phyloP scores from a whole-genome alignment of 1,139 yeast genomes.

The Geotrichum europaeum region DNA sequence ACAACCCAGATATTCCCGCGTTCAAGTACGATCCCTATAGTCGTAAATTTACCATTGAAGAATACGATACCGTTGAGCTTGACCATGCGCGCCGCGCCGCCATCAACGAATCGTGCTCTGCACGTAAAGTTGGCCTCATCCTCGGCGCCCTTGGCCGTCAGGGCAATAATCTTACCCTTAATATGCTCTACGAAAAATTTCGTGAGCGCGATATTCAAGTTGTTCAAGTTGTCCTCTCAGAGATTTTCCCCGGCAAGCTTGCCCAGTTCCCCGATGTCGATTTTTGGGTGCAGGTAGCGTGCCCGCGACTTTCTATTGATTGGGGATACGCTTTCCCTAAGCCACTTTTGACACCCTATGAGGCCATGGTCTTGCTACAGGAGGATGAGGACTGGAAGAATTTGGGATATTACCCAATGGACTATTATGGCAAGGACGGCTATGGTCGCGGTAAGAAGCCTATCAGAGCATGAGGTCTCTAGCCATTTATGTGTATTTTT shows the following conservation, averaged over 20 bases:
- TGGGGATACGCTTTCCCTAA: conserved; percentile 98
- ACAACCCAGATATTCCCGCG: conserved; percentile 88
- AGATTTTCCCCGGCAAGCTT: conserved; percentile 85
- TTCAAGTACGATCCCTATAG: conserved; percentile 93
- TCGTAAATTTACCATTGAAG: conserved; percentile 81
- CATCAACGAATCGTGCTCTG: conserved; percentile 50
- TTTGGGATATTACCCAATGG: conserved; percentile 78
- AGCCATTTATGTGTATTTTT: background rate
- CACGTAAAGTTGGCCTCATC: conserved; percentile 72
- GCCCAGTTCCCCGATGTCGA: conserved; percentile 94
- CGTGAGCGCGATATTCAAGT: conserved; percentile 54
- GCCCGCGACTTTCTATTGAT: conserved; percentile 92
- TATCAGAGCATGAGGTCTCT: background rate
- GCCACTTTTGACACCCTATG: conserved; percentile 92
- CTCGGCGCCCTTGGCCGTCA: conserved; percentile 97
- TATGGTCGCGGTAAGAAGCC: conserved; percentile 87
- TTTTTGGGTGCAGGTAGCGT: conserved; percentile 95
- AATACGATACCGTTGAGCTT: conserved; percentile 82
- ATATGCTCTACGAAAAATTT: conserved; percentile 53
- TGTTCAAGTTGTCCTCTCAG: conserved; percentile 80
- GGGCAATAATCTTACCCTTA: conserved; percentile 76
- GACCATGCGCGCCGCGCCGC: conserved; percentile 70
- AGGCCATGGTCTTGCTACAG: conserved; percentile 83
- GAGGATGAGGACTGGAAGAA: conserved; percentile 64
- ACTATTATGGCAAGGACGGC: conserved; percentile 83